A percentile compares a stretch with the other conserved stretches of the same genome.
Conservation (phyloP, 306 rosid species). For the Cucurbita argyrosperma region DNA sequence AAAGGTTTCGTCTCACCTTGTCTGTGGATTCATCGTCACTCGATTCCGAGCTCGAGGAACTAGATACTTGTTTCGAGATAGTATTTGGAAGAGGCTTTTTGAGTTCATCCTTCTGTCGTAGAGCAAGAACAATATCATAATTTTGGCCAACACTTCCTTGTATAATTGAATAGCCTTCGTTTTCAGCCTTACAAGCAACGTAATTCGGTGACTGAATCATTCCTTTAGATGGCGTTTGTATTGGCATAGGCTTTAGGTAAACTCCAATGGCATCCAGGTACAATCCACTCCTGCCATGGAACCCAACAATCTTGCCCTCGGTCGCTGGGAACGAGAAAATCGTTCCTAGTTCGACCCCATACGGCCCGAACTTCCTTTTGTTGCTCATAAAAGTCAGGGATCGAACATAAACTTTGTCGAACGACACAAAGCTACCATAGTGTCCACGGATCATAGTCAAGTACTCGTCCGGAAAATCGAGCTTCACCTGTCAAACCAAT, state of each 20-base stretch:
- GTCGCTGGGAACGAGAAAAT: slow-evolving; percentile 38
- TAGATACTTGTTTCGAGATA: slow-evolving; percentile 13
- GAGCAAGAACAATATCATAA: slow-evolving; percentile 62
- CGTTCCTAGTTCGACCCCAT: slow-evolving; percentile 45
- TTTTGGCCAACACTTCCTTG: slow-evolving; percentile 56
- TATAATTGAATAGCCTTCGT: slow-evolving; percentile 45
- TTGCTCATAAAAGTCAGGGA: slow-evolving; percentile 50
- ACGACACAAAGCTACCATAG: slow-evolving; percentile 35
- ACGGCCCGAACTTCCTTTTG: slow-evolving; percentile 47
- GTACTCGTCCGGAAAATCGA: slow-evolving; percentile 51
- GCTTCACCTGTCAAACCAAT: slow-evolving; percentile 30
- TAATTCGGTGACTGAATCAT: slow-evolving; percentile 22
- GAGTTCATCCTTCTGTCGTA: slow-evolving; percentile 51
- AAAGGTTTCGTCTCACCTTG: slow-evolving; percentile 19
- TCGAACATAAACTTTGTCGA: slow-evolving; percentile 28
- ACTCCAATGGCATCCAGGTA: slow-evolving; percentile 76
- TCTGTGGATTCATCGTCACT: slow-evolving; percentile 19
- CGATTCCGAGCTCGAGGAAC: slow-evolving; percentile 17
- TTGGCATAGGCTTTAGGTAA: slow-evolving; percentile 33
- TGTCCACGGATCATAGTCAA: slow-evolving; percentile 48
- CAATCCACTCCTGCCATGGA: slow-evolving; percentile 70
- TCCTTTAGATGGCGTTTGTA: slow-evolving; percentile 23
- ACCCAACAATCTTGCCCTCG: slow-evolving; percentile 71
- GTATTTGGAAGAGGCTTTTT: slow-evolving; percentile 23
- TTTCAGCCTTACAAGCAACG: slow-evolving; percentile 17